These are phyloP conservation scores for Eimeria falciformis DNA, from an alignment of 169 alveolate species.

Conservation along the genomic window DNA sequence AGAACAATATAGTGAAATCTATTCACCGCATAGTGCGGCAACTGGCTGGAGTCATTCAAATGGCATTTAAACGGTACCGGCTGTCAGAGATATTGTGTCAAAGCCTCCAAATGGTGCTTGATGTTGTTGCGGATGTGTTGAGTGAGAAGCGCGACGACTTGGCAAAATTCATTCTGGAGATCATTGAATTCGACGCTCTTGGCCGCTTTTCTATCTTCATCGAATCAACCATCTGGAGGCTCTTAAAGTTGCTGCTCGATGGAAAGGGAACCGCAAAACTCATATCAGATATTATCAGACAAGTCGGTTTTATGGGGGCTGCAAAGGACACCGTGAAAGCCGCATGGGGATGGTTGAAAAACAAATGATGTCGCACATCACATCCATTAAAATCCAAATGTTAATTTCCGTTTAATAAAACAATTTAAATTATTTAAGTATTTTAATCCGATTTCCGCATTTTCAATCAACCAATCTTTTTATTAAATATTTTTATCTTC, in stretches of 20 bases:
- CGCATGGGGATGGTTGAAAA: not conserved
- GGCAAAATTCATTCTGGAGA: not conserved
- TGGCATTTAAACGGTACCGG: not conserved
- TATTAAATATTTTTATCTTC: no score
- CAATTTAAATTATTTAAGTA: not conserved
- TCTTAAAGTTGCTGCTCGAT: not conserved
- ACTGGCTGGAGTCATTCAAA: not conserved
- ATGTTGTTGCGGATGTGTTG: not conserved
- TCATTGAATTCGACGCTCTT: not conserved
- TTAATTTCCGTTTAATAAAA: not conserved
- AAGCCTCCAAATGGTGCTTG: not conserved
- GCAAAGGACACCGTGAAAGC: conserved; percentile 8
- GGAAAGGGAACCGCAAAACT: not conserved
- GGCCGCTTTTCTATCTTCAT: conserved; percentile 13
- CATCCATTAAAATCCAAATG: not conserved
- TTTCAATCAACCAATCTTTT: no score
- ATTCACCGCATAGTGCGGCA: not conserved
- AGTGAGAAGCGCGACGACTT: not conserved
- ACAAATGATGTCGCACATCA: not conserved
- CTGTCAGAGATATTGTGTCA: conserved; percentile 7
- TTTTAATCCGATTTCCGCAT: no score
- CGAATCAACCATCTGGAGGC: not conserved
- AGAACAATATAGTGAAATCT: not conserved
- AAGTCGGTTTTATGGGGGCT: conserved; percentile 16
- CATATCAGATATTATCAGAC: not conserved